A percentile compares a stretch with the other conserved stretches of the same genome.
These are phyloP conservation scores for Plantago major DNA, from an alignment of 257 asterid species.

Conservation along the genomic window DNA sequence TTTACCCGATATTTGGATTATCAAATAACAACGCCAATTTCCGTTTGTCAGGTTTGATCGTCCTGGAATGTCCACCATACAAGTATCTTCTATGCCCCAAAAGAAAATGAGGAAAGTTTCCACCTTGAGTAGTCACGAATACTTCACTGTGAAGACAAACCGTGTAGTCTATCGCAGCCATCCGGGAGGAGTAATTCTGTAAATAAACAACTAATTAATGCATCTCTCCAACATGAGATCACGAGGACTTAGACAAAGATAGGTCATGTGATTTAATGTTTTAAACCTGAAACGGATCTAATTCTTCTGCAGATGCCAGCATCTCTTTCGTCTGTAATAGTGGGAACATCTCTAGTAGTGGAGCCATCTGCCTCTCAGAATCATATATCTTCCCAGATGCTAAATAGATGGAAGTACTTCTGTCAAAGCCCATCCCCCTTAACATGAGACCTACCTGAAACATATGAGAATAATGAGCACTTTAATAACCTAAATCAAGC, in stretches of 20 bases:
- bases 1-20: constrained; percentile 84
- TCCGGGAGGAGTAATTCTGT: constrained; percentile 91
- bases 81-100: constrained; percentile 93
- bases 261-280: constrained; percentile 7
- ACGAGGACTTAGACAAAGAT: background rate
- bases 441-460: constrained; percentile 96
- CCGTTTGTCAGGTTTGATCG: constrained; percentile 90
- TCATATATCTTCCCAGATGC: constrained; percentile 95
- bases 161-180: constrained; percentile 99
- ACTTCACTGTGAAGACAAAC: constrained; percentile 99
- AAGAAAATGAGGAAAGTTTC: constrained; percentile 94
- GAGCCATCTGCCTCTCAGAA: constrained; percentile 91
- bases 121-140: constrained; percentile 98
- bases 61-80: constrained; percentile 91
- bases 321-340: constrained; percentile 84
- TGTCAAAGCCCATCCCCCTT: constrained; percentile 96
- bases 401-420: constrained; percentile 73
- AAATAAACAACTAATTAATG: constrained; percentile 35
- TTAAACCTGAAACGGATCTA: constrained; percentile 85
- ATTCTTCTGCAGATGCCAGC: constrained; percentile 81
- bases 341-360: constrained; percentile 90
- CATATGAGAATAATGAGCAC: constrained; percentile 23
- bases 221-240: constrained; percentile 3
- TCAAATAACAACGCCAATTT: constrained; percentile 74
- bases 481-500: constrained; percentile 11